phyloP scores from a whole-genome alignment of 139 green algal species.

The Desmodesmus armatus region DNA sequence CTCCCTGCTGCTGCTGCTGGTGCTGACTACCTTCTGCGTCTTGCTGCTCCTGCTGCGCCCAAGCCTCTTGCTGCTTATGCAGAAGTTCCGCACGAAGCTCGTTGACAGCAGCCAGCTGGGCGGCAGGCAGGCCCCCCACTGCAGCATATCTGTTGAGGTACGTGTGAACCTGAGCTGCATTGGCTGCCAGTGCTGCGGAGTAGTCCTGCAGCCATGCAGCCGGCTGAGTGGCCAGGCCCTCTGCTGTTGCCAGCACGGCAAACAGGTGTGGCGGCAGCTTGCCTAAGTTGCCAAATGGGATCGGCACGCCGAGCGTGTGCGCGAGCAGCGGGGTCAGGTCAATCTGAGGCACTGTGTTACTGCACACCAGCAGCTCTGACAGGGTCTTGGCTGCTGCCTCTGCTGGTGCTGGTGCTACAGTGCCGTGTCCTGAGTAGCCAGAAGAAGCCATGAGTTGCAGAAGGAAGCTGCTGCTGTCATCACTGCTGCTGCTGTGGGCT shows the following conservation, averaged over 20 bases:
- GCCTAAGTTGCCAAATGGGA: conserved; percentile 88
- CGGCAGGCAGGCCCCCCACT: conserved; percentile 52
- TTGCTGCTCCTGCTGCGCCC: too few relatives aligned
- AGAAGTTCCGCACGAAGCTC: conserved; percentile 38
- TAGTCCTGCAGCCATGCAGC: conserved; percentile 18
- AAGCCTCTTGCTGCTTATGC: too few relatives aligned
- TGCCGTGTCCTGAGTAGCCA: not conserved
- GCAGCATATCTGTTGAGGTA: conserved; percentile 81
- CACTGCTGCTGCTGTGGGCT: conserved; percentile 4
- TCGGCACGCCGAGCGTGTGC: conserved; percentile 84
- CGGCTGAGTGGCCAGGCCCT: too few relatives aligned
- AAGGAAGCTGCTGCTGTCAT: not conserved
- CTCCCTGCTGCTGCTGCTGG: not conserved
- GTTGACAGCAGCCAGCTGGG: conserved; percentile 45
- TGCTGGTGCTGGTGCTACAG: not conserved
- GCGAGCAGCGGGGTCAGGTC: conserved; percentile 89
- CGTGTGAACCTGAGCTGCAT: conserved; percentile 67
- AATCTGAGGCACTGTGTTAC: conserved; percentile 77
- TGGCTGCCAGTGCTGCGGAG: conserved; percentile 23
- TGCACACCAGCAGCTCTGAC: not conserved
- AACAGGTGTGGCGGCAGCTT: conserved; percentile 72
- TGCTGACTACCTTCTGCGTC: too few relatives aligned
- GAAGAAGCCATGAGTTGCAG: not conserved
- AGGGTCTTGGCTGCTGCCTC: conserved; percentile 3
- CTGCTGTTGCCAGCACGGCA: conserved; percentile 37